Base-by-base conservation (phyloP, 305 asterid species). In the Andrographis paniculata region DNA sequence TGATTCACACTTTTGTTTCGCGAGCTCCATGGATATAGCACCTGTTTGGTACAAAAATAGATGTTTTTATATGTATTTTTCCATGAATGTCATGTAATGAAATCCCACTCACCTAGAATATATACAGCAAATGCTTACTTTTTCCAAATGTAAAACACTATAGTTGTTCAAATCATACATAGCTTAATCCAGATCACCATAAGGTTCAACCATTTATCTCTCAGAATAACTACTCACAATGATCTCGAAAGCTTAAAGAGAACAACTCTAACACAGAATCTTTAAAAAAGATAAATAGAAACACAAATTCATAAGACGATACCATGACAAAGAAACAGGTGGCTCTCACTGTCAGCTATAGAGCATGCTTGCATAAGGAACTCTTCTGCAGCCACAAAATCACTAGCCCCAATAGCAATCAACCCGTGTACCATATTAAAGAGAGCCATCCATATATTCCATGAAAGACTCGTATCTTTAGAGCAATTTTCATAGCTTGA, bases 11-110 rank as follows among this genome's bases (percentile, higher is more conserved):
- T 74, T 72, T 67, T 67, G 78, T 61, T 73, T 80, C 24, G 98
- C 96, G 35, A 91, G 84, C 77, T 80, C 89, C 94, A 86, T 74
- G 55, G 96, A 91, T 42, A 76, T 63, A 48, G 82, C 87, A 65
- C 95, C 96, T 91, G 74, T 45, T 50, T 21, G 55, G 63, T 37
- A 44, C 17, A 54, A 62, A 50, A 31, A 1, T 3, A 24, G 8
- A 13, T 6, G 12, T 5, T 1, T 14, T 37, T 37, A 14, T 13
- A n/a, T 13, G 16, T 14, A 13, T 1, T 5, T n/a, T 13, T 37
- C 14, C 17, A 0, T 33, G 0, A 13, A 4, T 37, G 17, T 12
- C 42, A 37, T n/a, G 19, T 9, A 16, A 49, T 20, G 54, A 52
- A 45, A 42, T 43, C 37, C 39, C 38, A 42, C 24, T 28, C 8